Conservation (phyloP, 352 stramenopile genomes). For the Globisporangium megalacanthum region DNA sequence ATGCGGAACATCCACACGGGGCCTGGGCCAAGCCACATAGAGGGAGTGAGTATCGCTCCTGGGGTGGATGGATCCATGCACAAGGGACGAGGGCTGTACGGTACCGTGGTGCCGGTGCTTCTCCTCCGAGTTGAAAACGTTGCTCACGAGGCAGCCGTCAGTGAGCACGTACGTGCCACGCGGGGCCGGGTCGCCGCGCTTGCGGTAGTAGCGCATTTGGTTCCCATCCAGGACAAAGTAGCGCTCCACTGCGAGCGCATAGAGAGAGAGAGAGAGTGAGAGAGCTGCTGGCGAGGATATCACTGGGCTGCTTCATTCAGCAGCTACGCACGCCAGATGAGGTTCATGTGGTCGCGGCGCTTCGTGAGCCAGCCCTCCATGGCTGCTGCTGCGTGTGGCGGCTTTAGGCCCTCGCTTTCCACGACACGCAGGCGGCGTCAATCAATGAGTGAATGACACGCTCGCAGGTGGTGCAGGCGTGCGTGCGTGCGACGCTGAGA, state of each 20-base stretch:
- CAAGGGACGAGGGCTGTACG: background rate
- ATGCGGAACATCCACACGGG: constrained; percentile 89
- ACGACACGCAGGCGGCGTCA: background rate
- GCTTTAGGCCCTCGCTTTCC: no score
- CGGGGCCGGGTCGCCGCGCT: constrained; percentile 74
- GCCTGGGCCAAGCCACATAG: constrained; percentile 4
- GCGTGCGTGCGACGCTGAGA: no score
- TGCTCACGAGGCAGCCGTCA: constrained; percentile 68
- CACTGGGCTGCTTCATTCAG: background rate
- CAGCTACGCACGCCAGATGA: constrained; percentile 77
- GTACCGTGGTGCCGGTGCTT: constrained; percentile 83
- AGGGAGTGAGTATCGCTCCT: background rate
- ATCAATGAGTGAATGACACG: no score
- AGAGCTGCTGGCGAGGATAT: no score
- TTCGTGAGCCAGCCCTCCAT: constrained; percentile 89
- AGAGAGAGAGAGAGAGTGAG: background rate
- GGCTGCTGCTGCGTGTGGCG: constrained; percentile 8
- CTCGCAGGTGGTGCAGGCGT: no score
- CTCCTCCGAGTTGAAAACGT: constrained; percentile 84
- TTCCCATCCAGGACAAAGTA: constrained; percentile 87
- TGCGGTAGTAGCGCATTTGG: constrained; percentile 84
- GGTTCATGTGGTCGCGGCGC: constrained; percentile 87
- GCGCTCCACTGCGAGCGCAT: constrained; percentile 52
- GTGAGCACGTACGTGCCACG: constrained; percentile 84
- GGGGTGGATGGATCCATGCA: no score